These are phyloP conservation scores for Malus asiatica DNA, from an alignment of 306 rosid species.

Conservation along the genomic window DNA sequence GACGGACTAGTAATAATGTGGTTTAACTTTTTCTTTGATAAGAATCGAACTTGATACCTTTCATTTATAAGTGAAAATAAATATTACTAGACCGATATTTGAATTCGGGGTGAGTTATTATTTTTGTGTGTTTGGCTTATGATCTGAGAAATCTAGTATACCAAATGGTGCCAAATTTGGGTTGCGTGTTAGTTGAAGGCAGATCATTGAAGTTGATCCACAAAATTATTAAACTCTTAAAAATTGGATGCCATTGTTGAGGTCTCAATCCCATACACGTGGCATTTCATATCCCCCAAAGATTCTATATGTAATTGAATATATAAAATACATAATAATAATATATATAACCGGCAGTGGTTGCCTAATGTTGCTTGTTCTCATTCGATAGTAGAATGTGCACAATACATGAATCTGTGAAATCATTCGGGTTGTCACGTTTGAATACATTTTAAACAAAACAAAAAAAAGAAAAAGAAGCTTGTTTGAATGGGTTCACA, in stretches of 20 bases:
- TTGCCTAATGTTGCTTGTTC: background rate
- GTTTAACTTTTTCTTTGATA: too few species aligned
- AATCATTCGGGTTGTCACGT: background rate
- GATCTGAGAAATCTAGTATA: too few species aligned
- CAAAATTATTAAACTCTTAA: too few species aligned
- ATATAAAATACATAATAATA: background rate
- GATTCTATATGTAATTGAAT: background rate
- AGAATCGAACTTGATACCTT: too few species aligned
- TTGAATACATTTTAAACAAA: background rate
- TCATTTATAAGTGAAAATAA: too few species aligned
- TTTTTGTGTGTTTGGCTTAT: too few species aligned
- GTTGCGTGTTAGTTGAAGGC: background rate
- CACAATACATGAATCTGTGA: background rate
- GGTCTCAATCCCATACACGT: background rate
- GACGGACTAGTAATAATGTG: too few species aligned
- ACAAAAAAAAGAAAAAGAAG: too few species aligned
- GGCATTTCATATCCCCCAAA: background rate
- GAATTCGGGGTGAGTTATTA: too few species aligned
- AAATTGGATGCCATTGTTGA: background rate
- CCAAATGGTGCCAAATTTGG: background rate
- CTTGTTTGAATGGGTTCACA: too few species aligned
- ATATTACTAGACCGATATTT: too few species aligned
- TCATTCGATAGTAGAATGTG: background rate
- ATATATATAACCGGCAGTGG: too few species aligned
- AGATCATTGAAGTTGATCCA: background rate